Conservation (phyloP, 306 rosid species). For the Clitoria ternatea region DNA sequence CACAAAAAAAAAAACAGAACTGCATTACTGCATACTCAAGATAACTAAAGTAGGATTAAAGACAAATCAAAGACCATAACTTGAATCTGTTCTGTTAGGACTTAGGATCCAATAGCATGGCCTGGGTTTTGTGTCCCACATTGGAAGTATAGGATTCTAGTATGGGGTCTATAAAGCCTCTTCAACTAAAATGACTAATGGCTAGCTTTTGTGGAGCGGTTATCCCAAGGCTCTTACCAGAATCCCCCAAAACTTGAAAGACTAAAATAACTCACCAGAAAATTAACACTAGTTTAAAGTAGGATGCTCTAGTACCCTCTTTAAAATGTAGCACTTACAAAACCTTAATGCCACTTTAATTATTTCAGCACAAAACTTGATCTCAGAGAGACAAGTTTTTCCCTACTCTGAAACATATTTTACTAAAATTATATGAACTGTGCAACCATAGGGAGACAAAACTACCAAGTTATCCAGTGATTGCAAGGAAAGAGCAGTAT, state of each 20-base stretch:
- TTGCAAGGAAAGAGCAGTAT: neutral
- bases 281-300: neutral
- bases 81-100: too few relatives aligned
- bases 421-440: neutral
- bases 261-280: neutral
- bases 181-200: too few relatives aligned
- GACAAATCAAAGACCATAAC: neutral
- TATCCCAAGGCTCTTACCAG: too few relatives aligned
- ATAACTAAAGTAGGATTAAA: neutral
- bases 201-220: too few relatives aligned
- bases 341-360: neutral
- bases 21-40: neutral
- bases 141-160: too few relatives aligned
- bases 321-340: too few relatives aligned
- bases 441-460: slow-evolving; percentile 9
- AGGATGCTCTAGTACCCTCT: neutral
- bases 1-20: too few relatives aligned
- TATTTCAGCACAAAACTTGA: neutral
- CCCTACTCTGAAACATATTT: too few relatives aligned
- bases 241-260: slow-evolving; percentile 8
- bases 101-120: too few relatives aligned
- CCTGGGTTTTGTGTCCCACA: too few relatives aligned
- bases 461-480: neutral
- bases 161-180: too few relatives aligned
- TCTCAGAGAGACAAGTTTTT: neutral